Evolutionary conservation across 768 basidiomycete species (phyloP).

Genomic region (Erythrobasidium yunnanense): DNA sequence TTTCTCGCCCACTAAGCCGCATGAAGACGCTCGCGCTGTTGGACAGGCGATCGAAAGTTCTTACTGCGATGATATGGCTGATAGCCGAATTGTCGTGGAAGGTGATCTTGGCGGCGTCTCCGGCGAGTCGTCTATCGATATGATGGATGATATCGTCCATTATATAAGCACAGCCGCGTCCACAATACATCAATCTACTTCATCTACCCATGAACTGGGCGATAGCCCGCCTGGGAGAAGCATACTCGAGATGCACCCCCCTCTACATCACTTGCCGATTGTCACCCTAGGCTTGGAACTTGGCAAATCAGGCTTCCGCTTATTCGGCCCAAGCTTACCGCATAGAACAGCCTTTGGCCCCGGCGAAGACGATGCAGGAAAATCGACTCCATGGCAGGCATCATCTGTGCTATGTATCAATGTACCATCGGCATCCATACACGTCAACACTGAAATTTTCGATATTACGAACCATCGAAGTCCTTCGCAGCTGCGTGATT

Average conservation of each 20-base stretch:
- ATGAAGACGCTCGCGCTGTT: neutral
- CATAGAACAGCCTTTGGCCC: slow-evolving; percentile 14
- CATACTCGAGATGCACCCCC: too few species aligned
- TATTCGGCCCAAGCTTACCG: neutral
- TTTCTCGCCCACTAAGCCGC: neutral
- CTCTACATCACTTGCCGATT: neutral
- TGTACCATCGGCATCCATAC: neutral
- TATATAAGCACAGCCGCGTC: too few species aligned
- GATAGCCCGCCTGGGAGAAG: too few species aligned
- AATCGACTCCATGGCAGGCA: neutral
- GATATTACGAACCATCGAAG: slow-evolving; percentile 8
- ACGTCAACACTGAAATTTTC: neutral
- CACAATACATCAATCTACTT: too few species aligned
- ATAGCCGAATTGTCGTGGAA: neutral
- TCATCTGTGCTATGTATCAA: slow-evolving; percentile 11
- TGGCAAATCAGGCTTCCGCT: slow-evolving; percentile 6
- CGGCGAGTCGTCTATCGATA: slow-evolving; percentile 12
- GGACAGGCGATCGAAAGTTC: neutral
- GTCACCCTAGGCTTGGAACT: neutral
- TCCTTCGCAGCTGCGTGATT: slow-evolving; percentile 1
- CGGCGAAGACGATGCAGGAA: slow-evolving; percentile 20
- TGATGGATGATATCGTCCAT: neutral
- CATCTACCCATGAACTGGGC: too few species aligned
- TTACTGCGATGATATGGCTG: neutral
- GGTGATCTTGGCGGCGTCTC: slow-evolving; percentile 11